These are phyloP conservation scores for Podila minutissima DNA, from an alignment of 192 early-diverging fungal genomes.

Conservation along the genomic window DNA sequence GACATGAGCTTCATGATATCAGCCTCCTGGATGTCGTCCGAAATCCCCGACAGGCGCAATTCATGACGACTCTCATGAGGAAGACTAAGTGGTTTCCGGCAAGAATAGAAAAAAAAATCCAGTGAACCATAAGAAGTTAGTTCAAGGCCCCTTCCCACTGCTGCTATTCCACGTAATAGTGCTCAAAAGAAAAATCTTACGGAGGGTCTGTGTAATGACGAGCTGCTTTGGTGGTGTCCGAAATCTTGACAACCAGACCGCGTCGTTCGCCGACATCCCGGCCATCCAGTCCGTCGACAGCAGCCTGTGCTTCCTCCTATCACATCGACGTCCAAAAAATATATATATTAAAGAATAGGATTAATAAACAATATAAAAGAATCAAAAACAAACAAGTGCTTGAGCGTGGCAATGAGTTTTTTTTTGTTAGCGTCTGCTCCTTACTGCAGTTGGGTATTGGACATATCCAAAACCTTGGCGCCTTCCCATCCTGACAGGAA, in stretches of 20 bases:
- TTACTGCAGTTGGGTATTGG: not conserved
- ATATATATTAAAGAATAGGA: no score
- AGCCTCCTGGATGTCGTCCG: conserved; percentile 28
- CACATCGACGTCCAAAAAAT: not conserved
- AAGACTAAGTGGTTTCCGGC: not conserved
- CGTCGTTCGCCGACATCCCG: conserved; percentile 34
- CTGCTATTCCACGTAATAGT: not conserved
- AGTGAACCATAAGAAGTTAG: not conserved
- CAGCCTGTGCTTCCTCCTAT: conserved; percentile 45
- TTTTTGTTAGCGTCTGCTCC: no score
- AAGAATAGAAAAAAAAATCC: not conserved
- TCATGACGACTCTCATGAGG: conserved; percentile 44
- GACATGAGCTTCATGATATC: conserved; percentile 26
- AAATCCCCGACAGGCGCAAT: conserved; percentile 15
- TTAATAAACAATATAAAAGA: not conserved
- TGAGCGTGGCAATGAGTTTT: no score
- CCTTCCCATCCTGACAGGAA: not conserved
- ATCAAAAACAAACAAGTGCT: not conserved
- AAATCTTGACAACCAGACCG: conserved; percentile 36
- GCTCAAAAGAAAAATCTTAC: conserved; percentile 6
- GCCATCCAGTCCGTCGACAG: conserved; percentile 20
- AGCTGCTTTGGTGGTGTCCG: conserved; percentile 8
- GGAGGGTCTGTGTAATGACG: conserved; percentile 5
- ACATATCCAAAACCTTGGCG: not conserved
- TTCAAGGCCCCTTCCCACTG: not conserved